These are phyloP conservation scores for Calonectria pseudoturangicola DNA, from an alignment of 2,329 filamentous ascomycete genomes.

Conservation along the genomic window DNA sequence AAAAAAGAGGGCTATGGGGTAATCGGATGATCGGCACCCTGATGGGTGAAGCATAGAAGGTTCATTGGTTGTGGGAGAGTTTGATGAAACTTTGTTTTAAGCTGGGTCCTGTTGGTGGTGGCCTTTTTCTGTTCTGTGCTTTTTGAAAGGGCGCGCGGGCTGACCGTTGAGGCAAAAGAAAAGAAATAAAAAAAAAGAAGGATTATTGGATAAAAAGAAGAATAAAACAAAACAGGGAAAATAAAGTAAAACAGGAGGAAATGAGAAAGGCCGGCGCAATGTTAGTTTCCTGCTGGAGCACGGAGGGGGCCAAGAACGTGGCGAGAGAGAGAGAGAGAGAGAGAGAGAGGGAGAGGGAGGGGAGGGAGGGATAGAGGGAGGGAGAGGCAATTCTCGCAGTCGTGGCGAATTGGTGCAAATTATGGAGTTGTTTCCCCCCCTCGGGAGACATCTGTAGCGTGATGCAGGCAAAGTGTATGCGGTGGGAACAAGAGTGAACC, in stretches of 20 bases:
- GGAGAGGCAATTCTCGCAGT: too few relatives aligned
- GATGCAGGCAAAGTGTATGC: slow-evolving; percentile 11
- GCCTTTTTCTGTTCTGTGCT: background rate
- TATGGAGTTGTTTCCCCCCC: background rate
- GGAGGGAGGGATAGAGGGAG: too few relatives aligned
- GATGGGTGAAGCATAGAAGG: slow-evolving; percentile 3
- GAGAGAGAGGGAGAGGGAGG: too few relatives aligned
- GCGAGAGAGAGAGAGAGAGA: too few relatives aligned
- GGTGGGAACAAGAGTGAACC: slow-evolving; percentile 15
- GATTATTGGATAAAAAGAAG: background rate
- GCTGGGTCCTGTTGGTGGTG: too few relatives aligned
- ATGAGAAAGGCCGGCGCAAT: background rate
- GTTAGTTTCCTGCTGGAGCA: too few relatives aligned
- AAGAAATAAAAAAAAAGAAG: too few relatives aligned
- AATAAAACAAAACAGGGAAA: background rate
- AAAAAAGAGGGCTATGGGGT: background rate
- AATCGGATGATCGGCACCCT: slow-evolving; percentile 27
- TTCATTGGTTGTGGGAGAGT: slow-evolving; percentile 2
- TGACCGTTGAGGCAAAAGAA: background rate
- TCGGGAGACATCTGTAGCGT: background rate
- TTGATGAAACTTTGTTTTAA: slow-evolving; percentile 12
- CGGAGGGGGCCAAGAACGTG: too few relatives aligned
- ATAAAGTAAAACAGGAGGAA: background rate
- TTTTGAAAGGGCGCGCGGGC: background rate
- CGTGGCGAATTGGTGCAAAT: too few relatives aligned